Evolutionary conservation across 1,284 basidiomycete species (phyloP).

Genomic region (Cryptococcus sp.): DNA sequence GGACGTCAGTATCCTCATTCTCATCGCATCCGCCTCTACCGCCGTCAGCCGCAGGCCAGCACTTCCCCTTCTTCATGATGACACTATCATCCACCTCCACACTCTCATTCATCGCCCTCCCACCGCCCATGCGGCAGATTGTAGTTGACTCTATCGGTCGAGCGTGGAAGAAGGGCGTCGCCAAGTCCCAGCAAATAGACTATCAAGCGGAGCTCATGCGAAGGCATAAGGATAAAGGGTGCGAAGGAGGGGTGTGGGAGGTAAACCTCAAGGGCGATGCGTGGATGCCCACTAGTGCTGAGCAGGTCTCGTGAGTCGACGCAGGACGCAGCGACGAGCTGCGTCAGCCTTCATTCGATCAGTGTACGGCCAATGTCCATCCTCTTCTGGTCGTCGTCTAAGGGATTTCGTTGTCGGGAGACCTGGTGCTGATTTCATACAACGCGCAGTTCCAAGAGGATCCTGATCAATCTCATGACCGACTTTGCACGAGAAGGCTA

Average conservation of each 20-base stretch:
- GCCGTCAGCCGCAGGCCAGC: constrained; percentile 11
- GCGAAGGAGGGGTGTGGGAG: constrained; percentile 51
- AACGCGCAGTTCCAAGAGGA: constrained; percentile 34
- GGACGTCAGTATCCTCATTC: constrained; percentile 38
- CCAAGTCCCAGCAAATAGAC: constrained; percentile 36
- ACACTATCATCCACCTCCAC: constrained; percentile 42
- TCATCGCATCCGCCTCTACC: constrained; percentile 41
- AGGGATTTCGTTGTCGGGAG: too few relatives aligned
- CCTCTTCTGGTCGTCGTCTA: too few relatives aligned
- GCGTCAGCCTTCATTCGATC: too few relatives aligned
- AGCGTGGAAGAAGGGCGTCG: constrained; percentile 43
- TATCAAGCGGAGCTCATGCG: constrained; percentile 46
- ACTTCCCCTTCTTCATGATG: constrained; percentile 48
- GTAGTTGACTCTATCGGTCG: constrained; percentile 38
- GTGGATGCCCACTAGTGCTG: constrained; percentile 43
- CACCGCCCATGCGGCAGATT: constrained; percentile 27
- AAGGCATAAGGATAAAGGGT: constrained; percentile 43
- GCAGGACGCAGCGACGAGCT: neutral
- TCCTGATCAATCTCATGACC: constrained; percentile 46
- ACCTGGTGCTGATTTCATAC: too few relatives aligned
- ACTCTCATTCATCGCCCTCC: constrained; percentile 46
- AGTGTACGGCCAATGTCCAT: too few relatives aligned
- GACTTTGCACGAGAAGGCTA: constrained; percentile 45
- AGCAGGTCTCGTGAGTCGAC: constrained; percentile 47
- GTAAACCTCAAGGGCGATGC: constrained; percentile 41